Percentiles rank a stretch among this genome's conserved stretches.
Evolutionary conservation across 352 stramenopile genomes (phyloP).

Genomic region (Aphanomyces cochlioides): DNA sequence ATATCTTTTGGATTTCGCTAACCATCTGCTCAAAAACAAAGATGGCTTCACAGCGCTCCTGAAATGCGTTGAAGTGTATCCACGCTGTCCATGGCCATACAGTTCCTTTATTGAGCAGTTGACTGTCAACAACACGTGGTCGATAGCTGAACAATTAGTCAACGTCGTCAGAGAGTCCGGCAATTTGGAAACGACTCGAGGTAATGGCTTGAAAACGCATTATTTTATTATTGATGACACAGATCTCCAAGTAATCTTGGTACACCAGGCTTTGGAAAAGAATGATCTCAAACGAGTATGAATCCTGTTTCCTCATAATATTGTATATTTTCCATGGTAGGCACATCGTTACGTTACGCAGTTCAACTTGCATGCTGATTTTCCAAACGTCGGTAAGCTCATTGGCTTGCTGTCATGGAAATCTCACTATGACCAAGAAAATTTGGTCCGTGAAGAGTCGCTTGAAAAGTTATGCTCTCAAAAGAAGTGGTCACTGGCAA

Average conservation of each 20-base stretch:
- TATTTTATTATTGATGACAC: neutral
- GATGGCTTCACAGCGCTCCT: neutral
- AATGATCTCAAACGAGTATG: constrained; percentile 15
- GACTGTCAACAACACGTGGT: neutral
- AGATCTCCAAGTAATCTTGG: constrained; percentile 4
- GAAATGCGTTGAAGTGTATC: neutral
- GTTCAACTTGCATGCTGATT: neutral
- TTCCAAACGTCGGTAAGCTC: constrained; percentile 15
- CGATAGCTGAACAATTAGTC: constrained; percentile 10
- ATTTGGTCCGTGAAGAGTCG: neutral
- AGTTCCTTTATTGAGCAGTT: neutral
- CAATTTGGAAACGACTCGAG: too few species aligned
- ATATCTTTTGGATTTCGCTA: neutral
- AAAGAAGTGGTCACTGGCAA: constrained; percentile 1
- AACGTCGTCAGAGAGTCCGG: neutral
- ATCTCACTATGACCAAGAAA: neutral
- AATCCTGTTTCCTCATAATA: neutral
- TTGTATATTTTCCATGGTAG: neutral
- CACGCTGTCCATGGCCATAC: neutral
- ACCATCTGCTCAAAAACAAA: neutral
- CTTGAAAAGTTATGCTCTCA: constrained; percentile 18
- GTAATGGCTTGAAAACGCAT: neutral
- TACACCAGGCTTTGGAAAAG: neutral
- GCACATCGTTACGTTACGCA: constrained; percentile 2
- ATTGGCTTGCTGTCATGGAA: neutral